phyloP scores from a whole-genome alignment of 345 rosid genomes.

The Corymbia maculata region DNA sequence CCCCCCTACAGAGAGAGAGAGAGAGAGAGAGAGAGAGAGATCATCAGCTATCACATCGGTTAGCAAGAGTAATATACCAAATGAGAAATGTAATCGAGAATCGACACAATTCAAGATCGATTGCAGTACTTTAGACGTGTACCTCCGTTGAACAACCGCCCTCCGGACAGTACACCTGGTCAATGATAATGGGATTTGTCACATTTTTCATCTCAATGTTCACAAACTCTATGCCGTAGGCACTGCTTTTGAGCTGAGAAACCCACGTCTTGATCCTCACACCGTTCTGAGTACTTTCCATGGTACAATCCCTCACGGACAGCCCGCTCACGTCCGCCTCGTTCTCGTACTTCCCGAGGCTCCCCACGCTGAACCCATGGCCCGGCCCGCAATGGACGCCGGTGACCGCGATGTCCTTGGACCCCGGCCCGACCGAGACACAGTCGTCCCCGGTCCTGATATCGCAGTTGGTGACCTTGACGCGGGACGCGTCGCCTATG shows the following conservation, averaged over 20 bases:
- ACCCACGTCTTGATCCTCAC: conserved; percentile 39
- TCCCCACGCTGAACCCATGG: conserved; percentile 30
- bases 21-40: neutral
- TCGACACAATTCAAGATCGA: neutral
- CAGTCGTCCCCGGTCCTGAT: conserved; percentile 3
- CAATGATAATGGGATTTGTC: conserved; percentile 24
- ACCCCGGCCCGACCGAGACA: neutral
- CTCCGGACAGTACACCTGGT: conserved; percentile 27
- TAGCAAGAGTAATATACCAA: neutral
- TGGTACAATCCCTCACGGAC: conserved; percentile 8
- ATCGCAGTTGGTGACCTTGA: neutral
- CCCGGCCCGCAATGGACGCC: conserved; percentile 4
- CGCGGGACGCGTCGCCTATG: conserved; percentile 10
- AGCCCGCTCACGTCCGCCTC: conserved; percentile 15
- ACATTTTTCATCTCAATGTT: conserved; percentile 17
- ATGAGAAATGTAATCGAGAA: neutral
- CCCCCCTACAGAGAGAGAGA: neutral
- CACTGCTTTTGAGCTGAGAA: neutral
- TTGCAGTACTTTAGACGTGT: neutral
- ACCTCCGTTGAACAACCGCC: neutral
- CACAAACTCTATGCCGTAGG: conserved; percentile 6
- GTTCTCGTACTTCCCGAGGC: conserved; percentile 23
- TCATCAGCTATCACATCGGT: neutral
- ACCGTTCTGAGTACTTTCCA: conserved; percentile 20
- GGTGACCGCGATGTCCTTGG: neutral